Base-by-base conservation (phyloP, 2,329 filamentous ascomycete species). In the Podosphaera leucotricha region DNA sequence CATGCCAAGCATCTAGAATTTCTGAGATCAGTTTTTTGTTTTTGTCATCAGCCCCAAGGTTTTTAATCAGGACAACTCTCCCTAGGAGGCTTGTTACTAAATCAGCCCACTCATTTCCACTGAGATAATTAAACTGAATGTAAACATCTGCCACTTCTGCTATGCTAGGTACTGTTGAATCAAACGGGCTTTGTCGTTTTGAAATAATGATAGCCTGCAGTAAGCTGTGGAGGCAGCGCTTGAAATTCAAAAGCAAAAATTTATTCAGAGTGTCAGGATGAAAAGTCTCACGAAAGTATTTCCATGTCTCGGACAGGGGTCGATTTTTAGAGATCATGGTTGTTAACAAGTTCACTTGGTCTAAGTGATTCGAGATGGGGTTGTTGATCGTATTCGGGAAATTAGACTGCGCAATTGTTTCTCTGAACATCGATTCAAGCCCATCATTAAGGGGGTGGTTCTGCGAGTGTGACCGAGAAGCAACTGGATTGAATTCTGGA, bases 241-340 rank as follows among this genome's bases (percentile, higher is more conserved):
- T 33, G 28, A 33, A 33, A 3, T 33, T 33, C 28, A 6, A 33
- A n/a, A 7, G 6, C 13, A 33, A n/a, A 13, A n/a, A 7, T 33
- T n/a, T 33, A 3, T 6, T 11, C 3, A 7, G 10, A 42, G 45
- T 46, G n/a, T 48, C 41, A n/a, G 55, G 54, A 22, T 54, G 51
- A 46, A 58, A 57, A 44, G 58, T 48, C 42, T 55, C 46, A 2
- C 54, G 35, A 33, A 59, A 59, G 46, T 56, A 58, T 20, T 50
- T 35, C 55, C 55, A 59, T 16, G 51, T 49, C 7, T 56, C 53
- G 8, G 28, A 37, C 11, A 52, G 44, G 3, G 28, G 28, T 7
- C 15, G 15, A 33, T 33, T 33, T 33, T 33, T 6, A 33, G 28
- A 33, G 10, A 33, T 33, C 28, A 33, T 33, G 28, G 10, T 33